These are phyloP conservation scores for Bonia amplexicaulis DNA, from an alignment of 176 grass and related monocot species.

Conservation along the genomic window DNA sequence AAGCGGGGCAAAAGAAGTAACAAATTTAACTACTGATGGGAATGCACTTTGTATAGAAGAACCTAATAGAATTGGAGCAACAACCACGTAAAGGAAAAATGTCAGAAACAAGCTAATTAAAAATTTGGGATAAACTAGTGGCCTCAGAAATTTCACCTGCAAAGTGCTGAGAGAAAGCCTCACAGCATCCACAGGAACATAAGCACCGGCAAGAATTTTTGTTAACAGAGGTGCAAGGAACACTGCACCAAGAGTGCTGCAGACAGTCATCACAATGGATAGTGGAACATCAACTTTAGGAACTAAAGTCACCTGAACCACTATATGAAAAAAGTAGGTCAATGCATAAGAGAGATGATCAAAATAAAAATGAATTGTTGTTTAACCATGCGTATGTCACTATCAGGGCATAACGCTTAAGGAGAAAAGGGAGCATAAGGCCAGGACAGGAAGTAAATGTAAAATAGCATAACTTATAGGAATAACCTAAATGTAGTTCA, in stretches of 20 bases:
- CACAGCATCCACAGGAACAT: slow-evolving; percentile 62
- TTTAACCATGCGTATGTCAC: neutral
- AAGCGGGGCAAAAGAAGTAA: slow-evolving; percentile 64
- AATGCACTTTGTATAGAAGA: slow-evolving; percentile 70
- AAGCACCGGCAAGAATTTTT: slow-evolving; percentile 69
- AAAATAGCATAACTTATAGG: neutral
- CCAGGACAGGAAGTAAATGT: neutral
- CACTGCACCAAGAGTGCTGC: slow-evolving; percentile 63
- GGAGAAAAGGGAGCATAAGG: neutral
- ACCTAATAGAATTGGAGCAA: slow-evolving; percentile 74
- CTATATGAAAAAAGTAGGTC: slow-evolving; percentile 30
- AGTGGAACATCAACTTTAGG: slow-evolving; percentile 66
- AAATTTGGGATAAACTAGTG: neutral
- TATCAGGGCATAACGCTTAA: no score
- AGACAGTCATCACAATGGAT: slow-evolving; percentile 78
- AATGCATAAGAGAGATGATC: neutral
- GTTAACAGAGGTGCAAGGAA: slow-evolving; percentile 75
- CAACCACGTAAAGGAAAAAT: slow-evolving; percentile 49
- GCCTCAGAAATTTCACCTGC: slow-evolving; percentile 51
- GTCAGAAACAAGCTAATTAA: neutral
- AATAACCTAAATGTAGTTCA: neutral
- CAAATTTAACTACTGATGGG: slow-evolving; percentile 52
- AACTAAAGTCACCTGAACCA: slow-evolving; percentile 83
- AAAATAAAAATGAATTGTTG: neutral
- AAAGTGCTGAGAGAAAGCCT: slow-evolving; percentile 70